phyloP scores from a whole-genome alignment of 2,329 filamentous ascomycete genomes.

The Diaporthe ampelina region DNA sequence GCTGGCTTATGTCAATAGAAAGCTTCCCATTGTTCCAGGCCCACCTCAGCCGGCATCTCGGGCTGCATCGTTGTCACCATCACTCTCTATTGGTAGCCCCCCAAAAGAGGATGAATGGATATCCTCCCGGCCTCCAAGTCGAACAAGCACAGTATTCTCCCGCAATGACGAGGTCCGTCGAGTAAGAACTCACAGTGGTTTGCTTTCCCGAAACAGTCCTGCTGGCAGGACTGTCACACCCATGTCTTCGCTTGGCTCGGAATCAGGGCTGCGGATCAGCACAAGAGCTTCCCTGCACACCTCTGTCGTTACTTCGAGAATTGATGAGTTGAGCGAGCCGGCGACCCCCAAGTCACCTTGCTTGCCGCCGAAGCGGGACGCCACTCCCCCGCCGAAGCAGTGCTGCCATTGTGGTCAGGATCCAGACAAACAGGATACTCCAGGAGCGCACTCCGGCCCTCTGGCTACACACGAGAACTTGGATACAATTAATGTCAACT shows the following conservation, averaged over 20 bases:
- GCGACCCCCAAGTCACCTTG: constrained; percentile 8
- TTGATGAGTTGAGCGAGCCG: constrained; percentile 36
- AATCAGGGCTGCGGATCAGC: constrained; percentile 2
- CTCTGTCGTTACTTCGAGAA: constrained; percentile 16
- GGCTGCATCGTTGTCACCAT: not conserved
- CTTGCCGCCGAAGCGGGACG: constrained; percentile 8
- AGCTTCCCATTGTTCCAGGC: not conserved
- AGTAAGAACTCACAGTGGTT: constrained; percentile 4
- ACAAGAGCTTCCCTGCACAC: constrained; percentile 7
- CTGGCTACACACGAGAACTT: not conserved
- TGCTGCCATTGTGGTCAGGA: constrained; percentile 30
- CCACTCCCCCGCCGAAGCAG: not conserved
- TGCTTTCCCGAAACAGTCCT: constrained; percentile 20
- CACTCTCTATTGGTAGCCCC: not conserved
- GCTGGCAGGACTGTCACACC: constrained; percentile 31
- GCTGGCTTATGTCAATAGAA: constrained; percentile 27
- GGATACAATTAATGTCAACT: not conserved
- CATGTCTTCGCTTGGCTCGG: constrained; percentile 32
- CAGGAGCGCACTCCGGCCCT: not conserved
- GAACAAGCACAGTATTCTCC: constrained; percentile 2
- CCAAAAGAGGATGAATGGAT: constrained; percentile 35
- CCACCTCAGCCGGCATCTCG: not conserved
- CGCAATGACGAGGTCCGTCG: constrained; percentile 28
- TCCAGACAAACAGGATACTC: not conserved
- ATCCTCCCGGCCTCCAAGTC: constrained; percentile 18